phyloP scores from a whole-genome alignment of 176 grass and related monocot species.

The Oryza glaberrima region DNA sequence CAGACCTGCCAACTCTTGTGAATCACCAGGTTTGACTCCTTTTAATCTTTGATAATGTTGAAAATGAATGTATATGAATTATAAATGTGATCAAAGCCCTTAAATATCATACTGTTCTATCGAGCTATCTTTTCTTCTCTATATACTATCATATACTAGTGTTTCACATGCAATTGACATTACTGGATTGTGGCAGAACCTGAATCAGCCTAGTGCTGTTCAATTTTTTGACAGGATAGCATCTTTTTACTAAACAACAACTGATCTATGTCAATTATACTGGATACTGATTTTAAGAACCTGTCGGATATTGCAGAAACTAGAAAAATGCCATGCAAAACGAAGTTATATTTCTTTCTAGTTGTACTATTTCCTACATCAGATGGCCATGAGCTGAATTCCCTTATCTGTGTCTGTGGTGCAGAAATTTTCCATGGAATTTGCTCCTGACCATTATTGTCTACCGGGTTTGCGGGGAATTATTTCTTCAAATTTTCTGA shows the following conservation, averaged over 20 bases:
- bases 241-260: slow-evolving; percentile 13
- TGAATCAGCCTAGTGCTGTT: background rate
- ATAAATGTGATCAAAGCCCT: background rate
- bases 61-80: background rate
- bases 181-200: background rate
- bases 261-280: slow-evolving; percentile 8
- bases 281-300: slow-evolving; percentile 23
- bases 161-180: background rate
- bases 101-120: too few relatives aligned
- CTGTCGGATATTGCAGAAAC: slow-evolving; percentile 16
- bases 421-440: slow-evolving; percentile 25
- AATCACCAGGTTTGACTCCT: background rate
- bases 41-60: background rate
- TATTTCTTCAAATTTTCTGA: background rate
- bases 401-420: slow-evolving; percentile 11
- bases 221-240: background rate
- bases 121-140: background rate
- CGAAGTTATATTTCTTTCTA: slow-evolving; percentile 23
- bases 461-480: background rate
- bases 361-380: slow-evolving; percentile 1
- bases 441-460: background rate
- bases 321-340: background rate
- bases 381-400: slow-evolving; percentile 21
- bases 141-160: background rate
- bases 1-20: background rate